Evolutionary conservation across 2,329 filamentous ascomycete species (phyloP).

Genomic region (Penicillium sp.): DNA sequence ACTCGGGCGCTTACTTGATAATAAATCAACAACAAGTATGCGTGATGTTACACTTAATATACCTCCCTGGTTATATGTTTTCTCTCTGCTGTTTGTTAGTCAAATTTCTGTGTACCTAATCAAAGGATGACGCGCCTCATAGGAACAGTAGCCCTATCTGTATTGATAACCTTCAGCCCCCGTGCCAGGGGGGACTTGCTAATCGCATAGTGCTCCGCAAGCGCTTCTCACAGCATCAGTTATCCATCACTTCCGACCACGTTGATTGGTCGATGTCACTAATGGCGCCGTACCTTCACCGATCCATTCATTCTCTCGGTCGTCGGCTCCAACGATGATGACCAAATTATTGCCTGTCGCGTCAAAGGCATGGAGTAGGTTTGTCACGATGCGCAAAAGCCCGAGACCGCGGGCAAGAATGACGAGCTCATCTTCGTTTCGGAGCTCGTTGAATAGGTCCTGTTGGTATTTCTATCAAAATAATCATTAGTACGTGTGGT

Average conservation of each 20-base stretch:
- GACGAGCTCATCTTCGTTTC: slow-evolving; percentile 87
- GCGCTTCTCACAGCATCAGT: slow-evolving; percentile 44
- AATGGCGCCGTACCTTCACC: slow-evolving; percentile 60
- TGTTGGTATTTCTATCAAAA: slow-evolving; percentile 74
- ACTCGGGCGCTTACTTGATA: slow-evolving; percentile 56
- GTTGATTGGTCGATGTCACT: neutral
- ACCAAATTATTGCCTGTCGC: slow-evolving; percentile 91
- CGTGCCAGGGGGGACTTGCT: slow-evolving; percentile 77
- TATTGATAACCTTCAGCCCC: slow-evolving; percentile 88
- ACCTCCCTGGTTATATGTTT: slow-evolving; percentile 83
- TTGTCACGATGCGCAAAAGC: slow-evolving; percentile 87
- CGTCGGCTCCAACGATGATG: slow-evolving; percentile 81
- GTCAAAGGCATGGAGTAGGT: slow-evolving; percentile 94
- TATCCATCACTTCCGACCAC: neutral
- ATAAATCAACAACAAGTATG: slow-evolving; percentile 87
- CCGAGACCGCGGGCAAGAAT: slow-evolving; percentile 88
- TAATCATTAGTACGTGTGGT: slow-evolving; percentile 20
- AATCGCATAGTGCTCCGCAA: slow-evolving; percentile 92
- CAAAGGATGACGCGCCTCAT: slow-evolving; percentile 46
- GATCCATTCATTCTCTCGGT: slow-evolving; percentile 94
- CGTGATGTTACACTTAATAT: slow-evolving; percentile 95
- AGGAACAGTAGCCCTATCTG: slow-evolving; percentile 82
- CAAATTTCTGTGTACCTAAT: neutral
- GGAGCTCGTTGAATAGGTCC: slow-evolving; percentile 85
- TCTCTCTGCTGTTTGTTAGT: slow-evolving; percentile 57